Conservation (phyloP, 202 grass and related monocot genomes). For the Dendrocalamus latiflorus region DNA sequence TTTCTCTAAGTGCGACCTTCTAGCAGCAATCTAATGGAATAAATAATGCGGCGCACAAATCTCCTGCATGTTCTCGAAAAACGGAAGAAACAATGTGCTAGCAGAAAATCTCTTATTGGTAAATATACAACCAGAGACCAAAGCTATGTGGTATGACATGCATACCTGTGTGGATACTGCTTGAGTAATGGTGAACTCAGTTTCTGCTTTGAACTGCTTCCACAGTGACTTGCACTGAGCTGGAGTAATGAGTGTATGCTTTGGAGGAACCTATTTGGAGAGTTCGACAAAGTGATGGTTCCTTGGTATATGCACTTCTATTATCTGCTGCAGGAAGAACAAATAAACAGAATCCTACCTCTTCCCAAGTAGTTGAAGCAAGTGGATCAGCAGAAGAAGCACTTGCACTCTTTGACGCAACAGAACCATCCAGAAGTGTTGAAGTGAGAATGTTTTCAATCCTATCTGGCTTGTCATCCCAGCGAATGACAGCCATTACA, state of each 20-base stretch:
- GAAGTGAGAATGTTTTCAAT: conserved; percentile 73
- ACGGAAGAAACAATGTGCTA: background rate
- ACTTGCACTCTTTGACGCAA: conserved; percentile 38
- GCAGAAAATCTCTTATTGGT: background rate
- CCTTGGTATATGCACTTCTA: conserved; percentile 8
- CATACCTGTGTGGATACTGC: conserved; percentile 78
- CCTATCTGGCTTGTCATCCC: conserved; percentile 57
- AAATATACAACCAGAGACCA: conserved; percentile 2
- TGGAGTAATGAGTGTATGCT: conserved; percentile 71
- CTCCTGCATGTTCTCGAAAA: too few relatives aligned
- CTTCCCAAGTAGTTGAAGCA: conserved; percentile 89
- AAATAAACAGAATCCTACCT: conserved; percentile 35
- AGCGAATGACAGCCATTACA: conserved; percentile 54
- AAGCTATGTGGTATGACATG: conserved; percentile 20
- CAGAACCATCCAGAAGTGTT: conserved; percentile 56
- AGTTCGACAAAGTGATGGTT: background rate
- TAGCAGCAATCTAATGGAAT: background rate
- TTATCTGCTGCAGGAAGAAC: conserved; percentile 11
- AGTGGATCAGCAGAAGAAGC: conserved; percentile 52
- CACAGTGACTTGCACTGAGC: conserved; percentile 82
- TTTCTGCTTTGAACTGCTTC: conserved; percentile 83
- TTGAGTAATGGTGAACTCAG: conserved; percentile 74
- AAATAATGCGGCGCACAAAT: background rate
- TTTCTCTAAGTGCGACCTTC: background rate
- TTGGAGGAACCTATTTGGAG: conserved; percentile 53